phyloP scores from a whole-genome alignment of 2,329 filamentous ascomycete species.

The Trichoderma endophyticum region DNA sequence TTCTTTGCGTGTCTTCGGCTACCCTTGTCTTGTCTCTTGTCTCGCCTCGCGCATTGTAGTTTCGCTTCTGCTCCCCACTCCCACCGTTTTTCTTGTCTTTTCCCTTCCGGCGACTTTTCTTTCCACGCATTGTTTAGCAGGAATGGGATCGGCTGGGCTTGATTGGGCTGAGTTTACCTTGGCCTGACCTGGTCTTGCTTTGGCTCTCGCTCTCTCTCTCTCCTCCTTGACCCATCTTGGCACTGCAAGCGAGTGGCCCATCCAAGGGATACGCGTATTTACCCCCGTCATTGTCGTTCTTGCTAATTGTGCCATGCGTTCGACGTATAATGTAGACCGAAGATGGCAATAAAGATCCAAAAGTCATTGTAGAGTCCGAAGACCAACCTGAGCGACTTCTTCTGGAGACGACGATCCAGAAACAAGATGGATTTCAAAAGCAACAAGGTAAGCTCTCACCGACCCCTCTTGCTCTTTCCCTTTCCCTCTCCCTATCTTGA shows the following conservation, averaged over 20 bases:
- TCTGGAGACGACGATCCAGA: conserved; percentile 84
- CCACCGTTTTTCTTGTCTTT: not conserved
- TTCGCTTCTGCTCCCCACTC: not conserved
- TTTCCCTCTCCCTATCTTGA: not conserved
- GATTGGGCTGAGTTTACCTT: not conserved
- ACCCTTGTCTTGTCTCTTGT: not conserved
- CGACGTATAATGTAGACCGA: conserved; percentile 42
- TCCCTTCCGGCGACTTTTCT: not conserved
- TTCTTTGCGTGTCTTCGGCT: not conserved
- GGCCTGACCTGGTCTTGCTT: not conserved
- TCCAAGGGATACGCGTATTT: not conserved
- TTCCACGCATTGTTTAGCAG: not conserved
- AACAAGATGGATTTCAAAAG: conserved; percentile 96
- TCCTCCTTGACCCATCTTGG: not conserved
- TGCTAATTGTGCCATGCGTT: not conserved
- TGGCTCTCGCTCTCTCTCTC: not conserved
- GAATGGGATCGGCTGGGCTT: not conserved
- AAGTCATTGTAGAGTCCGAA: conserved; percentile 89
- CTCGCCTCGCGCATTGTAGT: not conserved
- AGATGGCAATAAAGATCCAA: conserved; percentile 71
- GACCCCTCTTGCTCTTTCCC: not conserved
- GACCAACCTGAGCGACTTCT: conserved; percentile 81
- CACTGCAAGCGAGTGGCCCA: not conserved
- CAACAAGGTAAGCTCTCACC: conserved; percentile 70
- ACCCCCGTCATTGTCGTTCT: not conserved